phyloP scores from a whole-genome alignment of 306 rosid genomes.

The Betula pendula region DNA sequence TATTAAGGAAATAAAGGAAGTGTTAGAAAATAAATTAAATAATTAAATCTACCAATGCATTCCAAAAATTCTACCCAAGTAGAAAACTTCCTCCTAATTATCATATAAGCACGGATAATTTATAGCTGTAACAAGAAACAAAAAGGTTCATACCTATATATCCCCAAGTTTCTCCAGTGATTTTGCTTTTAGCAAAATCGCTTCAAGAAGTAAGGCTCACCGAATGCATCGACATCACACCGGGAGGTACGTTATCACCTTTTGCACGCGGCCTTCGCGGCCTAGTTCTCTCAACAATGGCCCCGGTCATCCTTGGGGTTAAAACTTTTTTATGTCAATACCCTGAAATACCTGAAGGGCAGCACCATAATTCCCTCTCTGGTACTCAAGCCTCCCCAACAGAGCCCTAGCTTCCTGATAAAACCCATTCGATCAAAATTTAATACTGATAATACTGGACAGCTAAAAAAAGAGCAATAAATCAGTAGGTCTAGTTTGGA shows the following conservation, averaged over 20 bases:
- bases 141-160: conserved; percentile 46
- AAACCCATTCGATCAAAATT: conserved; percentile 14
- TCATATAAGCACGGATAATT: neutral
- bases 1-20: no score
- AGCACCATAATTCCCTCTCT: conserved; percentile 83
- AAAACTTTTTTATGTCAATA: conserved; percentile 62
- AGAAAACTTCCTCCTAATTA: neutral
- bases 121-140: conserved; percentile 6
- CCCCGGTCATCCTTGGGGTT: conserved; percentile 72
- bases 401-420: conserved; percentile 90
- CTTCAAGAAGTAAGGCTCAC: conserved; percentile 92
- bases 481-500: neutral
- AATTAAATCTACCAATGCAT: no score
- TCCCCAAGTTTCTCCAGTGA: conserved; percentile 75
- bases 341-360: conserved; percentile 95
- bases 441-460: conserved; percentile 2
- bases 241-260: conserved; percentile 47
- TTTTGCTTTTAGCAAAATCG: conserved; percentile 82
- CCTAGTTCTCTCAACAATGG: conserved; percentile 61
- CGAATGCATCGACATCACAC: conserved; percentile 87
- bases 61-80: neutral
- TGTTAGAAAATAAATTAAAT: no score
- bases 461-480: neutral
- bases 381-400: conserved; percentile 95
- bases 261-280: conserved; percentile 56